These are phyloP conservation scores for Lasiosphaeria ovina DNA, from an alignment of 495 filamentous ascomycete genomes.

Conservation along the genomic window DNA sequence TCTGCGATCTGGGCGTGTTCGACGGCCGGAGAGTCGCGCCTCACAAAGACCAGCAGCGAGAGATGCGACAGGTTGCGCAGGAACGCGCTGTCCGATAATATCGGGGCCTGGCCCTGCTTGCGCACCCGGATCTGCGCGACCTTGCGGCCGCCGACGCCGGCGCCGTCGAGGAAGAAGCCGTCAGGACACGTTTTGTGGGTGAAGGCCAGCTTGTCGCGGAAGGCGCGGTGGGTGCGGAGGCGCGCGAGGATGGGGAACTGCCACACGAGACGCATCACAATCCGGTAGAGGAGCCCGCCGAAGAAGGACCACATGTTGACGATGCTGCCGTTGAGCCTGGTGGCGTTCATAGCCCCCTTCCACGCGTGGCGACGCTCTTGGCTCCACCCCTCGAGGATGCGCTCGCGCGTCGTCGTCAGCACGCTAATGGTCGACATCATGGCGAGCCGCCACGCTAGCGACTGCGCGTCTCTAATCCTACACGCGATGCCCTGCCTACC, in stretches of 20 bases:
- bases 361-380: conserved; percentile 26
- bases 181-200: conserved; percentile 7
- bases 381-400: conserved; percentile 25
- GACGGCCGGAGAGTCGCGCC: background rate
- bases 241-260: background rate
- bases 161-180: conserved; percentile 7
- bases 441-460: conserved; percentile 49
- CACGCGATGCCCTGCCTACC: conserved; percentile 55
- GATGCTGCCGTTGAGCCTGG: conserved; percentile 26
- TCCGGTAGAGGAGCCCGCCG: conserved; percentile 2
- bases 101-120: background rate
- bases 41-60: conserved; percentile 4
- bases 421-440: conserved; percentile 23
- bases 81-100: conserved; percentile 2
- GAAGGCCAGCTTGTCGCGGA: conserved; percentile 7
- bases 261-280: conserved; percentile 2
- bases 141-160: conserved; percentile 5
- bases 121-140: conserved; percentile 9
- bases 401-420: conserved; percentile 2
- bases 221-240: conserved; percentile 2
- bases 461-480: conserved; percentile 38
- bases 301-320: conserved; percentile 20
- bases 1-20: background rate
- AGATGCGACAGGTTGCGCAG: conserved; percentile 9
- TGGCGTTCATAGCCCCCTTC: conserved; percentile 23